phyloP scores from a whole-genome alignment of 805 yeast species.

The Starmerella scarabaei region DNA sequence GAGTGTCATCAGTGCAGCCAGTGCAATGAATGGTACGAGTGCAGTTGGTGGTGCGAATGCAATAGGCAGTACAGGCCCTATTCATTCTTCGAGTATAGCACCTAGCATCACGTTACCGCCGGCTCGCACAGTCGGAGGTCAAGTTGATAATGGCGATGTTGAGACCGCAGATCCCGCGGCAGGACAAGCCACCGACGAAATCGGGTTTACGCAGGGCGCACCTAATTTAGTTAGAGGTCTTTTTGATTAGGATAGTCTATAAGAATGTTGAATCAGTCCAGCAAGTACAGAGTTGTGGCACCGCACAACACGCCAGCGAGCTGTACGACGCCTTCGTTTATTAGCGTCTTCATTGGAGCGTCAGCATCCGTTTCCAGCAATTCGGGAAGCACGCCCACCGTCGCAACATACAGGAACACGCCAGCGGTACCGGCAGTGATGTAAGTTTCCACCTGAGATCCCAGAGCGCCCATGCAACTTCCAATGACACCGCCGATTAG shows the following conservation, averaged over 20 bases:
- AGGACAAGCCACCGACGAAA: too few relatives aligned
- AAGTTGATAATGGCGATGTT: too few relatives aligned
- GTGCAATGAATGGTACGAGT: too few relatives aligned
- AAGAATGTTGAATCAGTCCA: conserved; percentile 34
- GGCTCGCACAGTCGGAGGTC: too few relatives aligned
- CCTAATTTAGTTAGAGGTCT: conserved; percentile 9
- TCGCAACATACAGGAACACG: conserved; percentile 58
- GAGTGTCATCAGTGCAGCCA: background rate
- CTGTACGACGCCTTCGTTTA: conserved; percentile 34
- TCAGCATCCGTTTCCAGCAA: conserved; percentile 34
- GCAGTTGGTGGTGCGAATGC: too few relatives aligned
- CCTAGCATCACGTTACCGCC: too few relatives aligned
- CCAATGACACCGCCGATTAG: conserved; percentile 44
- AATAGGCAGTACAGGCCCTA: too few relatives aligned
- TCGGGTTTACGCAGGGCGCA: conserved; percentile 13
- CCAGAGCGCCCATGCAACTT: conserved; percentile 25
- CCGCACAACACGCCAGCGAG: conserved; percentile 41
- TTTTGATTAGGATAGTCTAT: conserved; percentile 5
- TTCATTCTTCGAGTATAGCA: too few relatives aligned
- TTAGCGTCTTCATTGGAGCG: conserved; percentile 25
- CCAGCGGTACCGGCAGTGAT: conserved; percentile 67
- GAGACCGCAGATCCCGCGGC: too few relatives aligned
- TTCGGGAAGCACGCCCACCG: conserved; percentile 67
- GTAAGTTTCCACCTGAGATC: conserved; percentile 33
- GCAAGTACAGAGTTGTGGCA: conserved; percentile 41